Conservation (phyloP, 352 stramenopile genomes). For the Blastocystis sp. region DNA sequence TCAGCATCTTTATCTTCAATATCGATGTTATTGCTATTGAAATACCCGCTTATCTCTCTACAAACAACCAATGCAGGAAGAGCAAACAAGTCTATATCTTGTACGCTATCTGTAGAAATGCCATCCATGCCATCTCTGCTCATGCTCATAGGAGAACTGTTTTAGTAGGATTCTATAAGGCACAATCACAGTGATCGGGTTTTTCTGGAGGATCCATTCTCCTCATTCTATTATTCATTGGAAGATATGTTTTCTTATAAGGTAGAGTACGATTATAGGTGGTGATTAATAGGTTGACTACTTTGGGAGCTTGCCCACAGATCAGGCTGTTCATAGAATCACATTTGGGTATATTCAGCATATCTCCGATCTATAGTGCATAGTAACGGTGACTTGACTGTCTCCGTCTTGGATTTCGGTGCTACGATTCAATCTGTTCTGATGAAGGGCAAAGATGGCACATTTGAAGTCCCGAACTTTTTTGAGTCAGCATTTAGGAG, state of each 20-base stretch:
- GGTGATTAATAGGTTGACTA: constrained; percentile 3
- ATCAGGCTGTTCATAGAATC: constrained; percentile 39
- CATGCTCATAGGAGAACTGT: neutral
- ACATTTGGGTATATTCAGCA: constrained; percentile 9
- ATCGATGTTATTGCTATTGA: neutral
- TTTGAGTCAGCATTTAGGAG: neutral
- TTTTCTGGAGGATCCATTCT: neutral
- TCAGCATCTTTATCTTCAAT: neutral
- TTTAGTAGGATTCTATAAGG: neutral
- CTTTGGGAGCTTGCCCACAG: constrained; percentile 21
- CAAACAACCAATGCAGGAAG: neutral
- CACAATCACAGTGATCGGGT: neutral
- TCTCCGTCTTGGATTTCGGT: constrained; percentile 46
- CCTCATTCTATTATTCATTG: neutral
- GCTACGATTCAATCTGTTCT: constrained; percentile 18
- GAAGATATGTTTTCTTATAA: neutral
- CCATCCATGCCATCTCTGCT: neutral
- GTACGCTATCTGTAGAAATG: neutral
- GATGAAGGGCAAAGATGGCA: constrained; percentile 31
- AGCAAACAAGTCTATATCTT: neutral
- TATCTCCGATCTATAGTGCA: neutral
- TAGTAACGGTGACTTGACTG: constrained; percentile 8
- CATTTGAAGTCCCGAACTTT: neutral
- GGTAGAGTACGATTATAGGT: neutral
- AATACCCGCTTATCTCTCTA: neutral